Percentiles rank a stretch among this genome's conserved stretches.
phyloP scores from a whole-genome alignment of 768 basidiomycete genomes.

The Myochromella boudieri region DNA sequence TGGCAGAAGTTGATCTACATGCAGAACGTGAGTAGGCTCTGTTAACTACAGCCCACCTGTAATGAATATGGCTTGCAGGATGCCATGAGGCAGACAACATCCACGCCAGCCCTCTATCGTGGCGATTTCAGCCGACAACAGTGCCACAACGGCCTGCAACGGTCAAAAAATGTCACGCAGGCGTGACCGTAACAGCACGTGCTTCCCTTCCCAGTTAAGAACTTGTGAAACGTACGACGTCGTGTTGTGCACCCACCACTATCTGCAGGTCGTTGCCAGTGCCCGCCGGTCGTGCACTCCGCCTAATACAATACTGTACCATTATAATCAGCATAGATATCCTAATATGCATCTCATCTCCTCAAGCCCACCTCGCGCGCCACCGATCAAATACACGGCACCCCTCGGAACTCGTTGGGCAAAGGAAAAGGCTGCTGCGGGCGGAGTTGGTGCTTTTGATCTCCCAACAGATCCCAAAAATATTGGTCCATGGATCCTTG shows the following conservation, averaged over 20 bases:
- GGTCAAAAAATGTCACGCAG: conserved; percentile 12
- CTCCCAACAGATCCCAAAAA: conserved; percentile 80
- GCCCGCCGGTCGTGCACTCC: conserved; percentile 47
- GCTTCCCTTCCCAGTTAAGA: too few relatives aligned
- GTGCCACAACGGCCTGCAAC: too few relatives aligned
- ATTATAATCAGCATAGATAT: conserved; percentile 22
- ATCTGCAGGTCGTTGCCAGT: conserved; percentile 17
- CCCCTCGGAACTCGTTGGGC: conserved; percentile 83
- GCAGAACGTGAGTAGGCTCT: conserved; percentile 8
- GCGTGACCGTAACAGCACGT: conserved; percentile 1
- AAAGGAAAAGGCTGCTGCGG: conserved; percentile 84
- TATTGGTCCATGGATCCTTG: conserved; percentile 91
- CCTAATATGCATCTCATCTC: conserved; percentile 38
- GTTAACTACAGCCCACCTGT: conserved; percentile 18
- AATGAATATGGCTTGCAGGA: conserved; percentile 14
- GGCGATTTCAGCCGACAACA: too few relatives aligned
- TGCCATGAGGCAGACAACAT: conserved; percentile 35
- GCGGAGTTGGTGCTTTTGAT: conserved; percentile 70
- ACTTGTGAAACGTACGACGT: too few relatives aligned
- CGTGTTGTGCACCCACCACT: too few relatives aligned
- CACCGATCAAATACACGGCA: conserved; percentile 68
- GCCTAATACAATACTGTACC: conserved; percentile 34
- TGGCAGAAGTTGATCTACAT: conserved; percentile 11
- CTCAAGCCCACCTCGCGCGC: conserved; percentile 65
- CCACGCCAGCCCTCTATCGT: conserved; percentile 17